phyloP scores from a whole-genome alignment of 306 rosid genomes.

The Citrullus amarus region DNA sequence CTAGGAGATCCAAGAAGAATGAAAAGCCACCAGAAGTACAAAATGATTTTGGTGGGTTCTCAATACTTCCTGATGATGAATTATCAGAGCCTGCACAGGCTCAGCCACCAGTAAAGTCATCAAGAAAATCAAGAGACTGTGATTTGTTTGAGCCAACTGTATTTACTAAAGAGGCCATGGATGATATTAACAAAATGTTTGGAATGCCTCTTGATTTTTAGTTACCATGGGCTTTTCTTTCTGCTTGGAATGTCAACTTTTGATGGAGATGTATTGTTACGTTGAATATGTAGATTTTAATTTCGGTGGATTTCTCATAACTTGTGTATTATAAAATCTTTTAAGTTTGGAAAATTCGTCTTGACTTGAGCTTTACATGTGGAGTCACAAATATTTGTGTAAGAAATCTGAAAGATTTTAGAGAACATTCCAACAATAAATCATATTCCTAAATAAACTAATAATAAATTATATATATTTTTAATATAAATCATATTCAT shows the following conservation, averaged over 20 bases:
- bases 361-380: not conserved
- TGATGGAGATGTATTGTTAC: not conserved
- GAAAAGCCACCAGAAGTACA: constrained; percentile 36
- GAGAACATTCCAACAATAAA: too few species aligned
- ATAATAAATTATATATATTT: too few species aligned
- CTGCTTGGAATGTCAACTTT: not conserved
- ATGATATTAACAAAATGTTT: constrained; percentile 84
- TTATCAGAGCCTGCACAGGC: constrained; percentile 19
- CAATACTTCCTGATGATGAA: constrained; percentile 78
- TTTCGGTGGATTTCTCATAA: not conserved
- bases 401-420: too few species aligned
- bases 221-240: not conserved
- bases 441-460: too few species aligned
- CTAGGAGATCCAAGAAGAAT: constrained; percentile 39
- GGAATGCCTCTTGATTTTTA: constrained; percentile 67
- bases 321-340: not conserved
- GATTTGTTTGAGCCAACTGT: constrained; percentile 78
- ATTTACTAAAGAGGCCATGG: constrained; percentile 72
- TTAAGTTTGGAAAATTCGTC: not conserved
- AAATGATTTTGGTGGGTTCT: constrained; percentile 46
- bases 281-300: not conserved
- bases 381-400: too few species aligned
- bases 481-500: too few species aligned
- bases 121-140: constrained; percentile 25
- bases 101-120: constrained; percentile 29